Conservation (phyloP, 2,329 filamentous ascomycete species). For the Neofusicoccum sp. region DNA sequence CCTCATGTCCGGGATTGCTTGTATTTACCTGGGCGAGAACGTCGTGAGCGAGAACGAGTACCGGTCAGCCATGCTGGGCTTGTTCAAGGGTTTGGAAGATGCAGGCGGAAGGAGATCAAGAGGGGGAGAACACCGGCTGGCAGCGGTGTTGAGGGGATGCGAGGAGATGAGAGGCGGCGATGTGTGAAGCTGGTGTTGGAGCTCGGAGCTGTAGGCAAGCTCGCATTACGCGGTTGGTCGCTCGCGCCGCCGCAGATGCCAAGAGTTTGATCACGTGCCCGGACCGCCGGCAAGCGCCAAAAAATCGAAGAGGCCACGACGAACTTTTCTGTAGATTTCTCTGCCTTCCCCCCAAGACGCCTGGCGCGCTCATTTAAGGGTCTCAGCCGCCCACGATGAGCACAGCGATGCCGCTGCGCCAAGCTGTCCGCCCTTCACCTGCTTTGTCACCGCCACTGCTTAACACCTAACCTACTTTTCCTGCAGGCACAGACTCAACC, state of each 20-base stretch:
- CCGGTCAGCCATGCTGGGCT: slow-evolving; percentile 81
- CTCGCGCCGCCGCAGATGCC: slow-evolving; percentile 13
- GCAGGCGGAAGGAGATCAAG: slow-evolving; percentile 3
- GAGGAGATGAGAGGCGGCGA: slow-evolving; percentile 20
- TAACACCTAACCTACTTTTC: background rate
- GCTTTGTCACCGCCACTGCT: background rate
- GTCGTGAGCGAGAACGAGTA: slow-evolving; percentile 99
- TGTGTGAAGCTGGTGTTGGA: slow-evolving; percentile 24
- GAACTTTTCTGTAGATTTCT: slow-evolving; percentile 2
- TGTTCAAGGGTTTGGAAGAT: slow-evolving; percentile 24
- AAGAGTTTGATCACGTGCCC: slow-evolving; percentile 12
- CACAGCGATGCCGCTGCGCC: slow-evolving; percentile 14
- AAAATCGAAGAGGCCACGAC: slow-evolving; percentile 21
- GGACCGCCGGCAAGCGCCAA: slow-evolving; percentile 13
- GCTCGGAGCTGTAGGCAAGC: slow-evolving; percentile 38
- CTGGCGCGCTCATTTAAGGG: slow-evolving; percentile 6
- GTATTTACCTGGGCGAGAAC: slow-evolving; percentile 92
- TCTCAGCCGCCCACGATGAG: slow-evolving; percentile 9
- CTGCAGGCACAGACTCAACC: background rate
- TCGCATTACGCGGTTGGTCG: slow-evolving; percentile 24
- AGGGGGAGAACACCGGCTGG: slow-evolving; percentile 6
- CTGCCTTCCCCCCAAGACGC: background rate
- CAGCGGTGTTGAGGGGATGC: slow-evolving; percentile 18
- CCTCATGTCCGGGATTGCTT: slow-evolving; percentile 27
- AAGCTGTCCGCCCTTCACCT: background rate